Conservation (phyloP, 2,329 filamentous ascomycete species). For the Raffaelea arxii region DNA sequence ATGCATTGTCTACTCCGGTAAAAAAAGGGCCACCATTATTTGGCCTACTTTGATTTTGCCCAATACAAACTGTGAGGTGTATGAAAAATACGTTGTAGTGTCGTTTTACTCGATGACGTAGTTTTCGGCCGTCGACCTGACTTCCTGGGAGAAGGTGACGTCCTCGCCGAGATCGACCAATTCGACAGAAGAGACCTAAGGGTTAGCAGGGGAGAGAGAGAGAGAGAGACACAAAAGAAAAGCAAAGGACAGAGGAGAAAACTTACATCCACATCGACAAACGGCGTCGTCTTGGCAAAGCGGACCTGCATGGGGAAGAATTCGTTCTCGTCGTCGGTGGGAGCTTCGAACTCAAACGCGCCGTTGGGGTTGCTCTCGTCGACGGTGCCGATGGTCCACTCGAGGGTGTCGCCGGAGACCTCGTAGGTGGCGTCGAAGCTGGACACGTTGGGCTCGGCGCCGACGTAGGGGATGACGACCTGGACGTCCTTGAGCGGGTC, state of each 20-base stretch:
- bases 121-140: constrained; percentile 66
- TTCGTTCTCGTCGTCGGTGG: constrained; percentile 77
- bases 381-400: constrained; percentile 86
- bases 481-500: constrained; percentile 74
- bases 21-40: too few species aligned
- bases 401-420: constrained; percentile 81
- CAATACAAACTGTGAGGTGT: too few species aligned
- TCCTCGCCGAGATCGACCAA: constrained; percentile 68
- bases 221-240: not conserved
- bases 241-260: not conserved
- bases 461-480: constrained; percentile 78
- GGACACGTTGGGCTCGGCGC: constrained; percentile 76
- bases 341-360: constrained; percentile 90
- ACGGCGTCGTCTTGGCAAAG: constrained; percentile 79
- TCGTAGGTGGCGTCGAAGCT: constrained; percentile 94
- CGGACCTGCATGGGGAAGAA: constrained; percentile 96
- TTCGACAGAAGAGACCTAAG: constrained; percentile 55
- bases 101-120: constrained; percentile 62
- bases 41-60: too few species aligned
- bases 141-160: constrained; percentile 72
- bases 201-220: constrained; percentile 17
- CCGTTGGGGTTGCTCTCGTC: constrained; percentile 75
- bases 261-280: constrained; percentile 89
- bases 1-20: too few species aligned
- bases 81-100: too few species aligned